Percentiles rank a stretch among this genome's conserved stretches.
Conservation (phyloP, 148 eudicot genomes). For the Limonium bicolor region DNA sequence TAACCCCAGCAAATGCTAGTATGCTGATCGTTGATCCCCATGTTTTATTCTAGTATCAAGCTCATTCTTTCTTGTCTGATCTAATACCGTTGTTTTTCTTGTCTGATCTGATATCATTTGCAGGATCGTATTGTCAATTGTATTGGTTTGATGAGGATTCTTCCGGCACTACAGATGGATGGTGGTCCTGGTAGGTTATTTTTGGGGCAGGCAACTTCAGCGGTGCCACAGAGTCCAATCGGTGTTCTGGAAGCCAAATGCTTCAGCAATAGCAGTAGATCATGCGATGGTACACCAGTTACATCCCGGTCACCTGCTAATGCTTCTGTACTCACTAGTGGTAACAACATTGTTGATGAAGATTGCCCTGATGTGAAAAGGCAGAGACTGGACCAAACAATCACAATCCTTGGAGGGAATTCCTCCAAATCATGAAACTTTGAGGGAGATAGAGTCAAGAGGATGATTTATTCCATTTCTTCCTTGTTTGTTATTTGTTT, state of each 20-base stretch:
- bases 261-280: conserved; percentile 43
- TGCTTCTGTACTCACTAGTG: not conserved
- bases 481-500: too few relatives aligned
- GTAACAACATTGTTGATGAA: not conserved
- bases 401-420: conserved; percentile 2
- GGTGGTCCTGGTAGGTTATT: not conserved
- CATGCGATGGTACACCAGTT: conserved; percentile 16
- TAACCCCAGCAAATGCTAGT: conserved; percentile 2
- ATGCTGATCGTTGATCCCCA: not conserved
- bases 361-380: conserved; percentile 37
- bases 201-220: conserved; percentile 7
- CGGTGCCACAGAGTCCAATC: conserved; percentile 39
- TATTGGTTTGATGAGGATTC: conserved; percentile 31
- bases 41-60: too few relatives aligned
- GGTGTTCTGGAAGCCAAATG: conserved; percentile 59
- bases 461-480: too few relatives aligned
- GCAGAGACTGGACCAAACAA: conserved; percentile 18
- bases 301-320: conserved; percentile 16
- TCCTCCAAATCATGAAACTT: not conserved
- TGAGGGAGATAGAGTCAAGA: not conserved
- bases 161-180: conserved; percentile 11
- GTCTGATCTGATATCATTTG: conserved; percentile 2
- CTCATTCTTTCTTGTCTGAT: too few relatives aligned
- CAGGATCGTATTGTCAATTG: conserved; percentile 53
- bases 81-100: too few relatives aligned